Base-by-base conservation (phyloP, 148 eudicot species). In the Persicaria tinctoria region DNA sequence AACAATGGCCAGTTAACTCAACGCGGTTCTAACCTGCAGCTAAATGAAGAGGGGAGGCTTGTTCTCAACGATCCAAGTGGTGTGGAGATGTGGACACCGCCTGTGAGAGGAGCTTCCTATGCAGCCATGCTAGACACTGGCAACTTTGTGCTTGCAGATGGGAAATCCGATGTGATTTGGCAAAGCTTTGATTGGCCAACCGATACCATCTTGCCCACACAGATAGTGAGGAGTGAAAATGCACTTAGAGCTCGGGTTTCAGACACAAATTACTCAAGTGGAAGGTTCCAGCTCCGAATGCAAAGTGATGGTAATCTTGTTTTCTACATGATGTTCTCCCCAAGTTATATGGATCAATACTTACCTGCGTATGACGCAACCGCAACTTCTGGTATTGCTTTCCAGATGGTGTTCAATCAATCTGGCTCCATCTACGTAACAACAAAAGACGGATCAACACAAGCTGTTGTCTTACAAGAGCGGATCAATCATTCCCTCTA, bases 251-350 rank as follows among this genome's bases (percentile, higher is more conserved):
- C 38, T 32, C 38, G 38, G 38, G 38, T 32, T 20, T 14, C 38
- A 3, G 74, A 78, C 18, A 46, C 38, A 27, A 46, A 69, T 59
- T 68, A 44, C 46, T 74, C 81, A 0, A 45, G 48, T 5, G 78
- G 82, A 6, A 75, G 78, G 27, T 79, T 79, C 18, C 32, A 60
- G 66, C 51, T n/a, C n/a, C n/a, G n/a, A n/a, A n/a, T n/a, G n/a
- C n/a, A n/a, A n/a, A n/a, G n/a, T n/a, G n/a, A n/a, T 60, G 82
- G 82, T 7, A 51, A 79, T 60, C 82, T 79, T 14, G 71, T 75
- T 20, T 74, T 75, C 17, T 45, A 50, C 23, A 70, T 32, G 38
- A 32, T 32, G 38, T 32, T 32, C 38, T 32, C 38, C 38, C 38
- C 38, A 32, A 32, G 38, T 32, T 32, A 32, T 32, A 32, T 32